Evolutionary conservation across 208 protist species (phyloP), one percentile per base, ranked within the genome.

Genomic region (Pavlovales sp.): DNA sequence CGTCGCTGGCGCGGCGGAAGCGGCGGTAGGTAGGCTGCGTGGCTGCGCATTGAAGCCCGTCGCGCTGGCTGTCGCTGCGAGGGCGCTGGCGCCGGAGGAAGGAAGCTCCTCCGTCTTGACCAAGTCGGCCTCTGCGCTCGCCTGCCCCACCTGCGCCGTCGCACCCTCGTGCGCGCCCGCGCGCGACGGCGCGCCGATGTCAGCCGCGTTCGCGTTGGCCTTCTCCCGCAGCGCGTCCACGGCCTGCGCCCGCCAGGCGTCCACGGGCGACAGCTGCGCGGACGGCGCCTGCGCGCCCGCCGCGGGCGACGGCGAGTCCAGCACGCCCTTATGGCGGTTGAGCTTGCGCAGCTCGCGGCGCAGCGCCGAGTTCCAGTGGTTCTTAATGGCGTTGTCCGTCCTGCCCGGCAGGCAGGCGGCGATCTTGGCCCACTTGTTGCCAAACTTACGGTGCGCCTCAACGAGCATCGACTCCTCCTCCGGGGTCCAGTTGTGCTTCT

Each of bases 381-480:
- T 84, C 32, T 90, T 90, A 46, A 90, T 90, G 4, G 78, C 78
- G 79, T 90, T 90, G 79, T 90, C 88, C 22, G 88, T 90, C 7
- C 88, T 80, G 0, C 88, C 88, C 8, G 88, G 88, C 36, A 90
- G 66, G 10, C 11, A 14, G 67, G 90, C 57, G 32, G 88, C 88
- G 37, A 90, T 90, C 75, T 90, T 85, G 5, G 88, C 79, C 88
- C 88, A 90, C 44, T 85, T 30, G 44, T 84, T 90, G 34, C 88
- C 88, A 32, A 83, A 39, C 79, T 36, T 34, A 2, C 79, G 28
- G 66, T 91, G 89, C 83, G 80, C 79, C 14, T 87, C 83, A 37
- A 87, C 28, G 34, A 90, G 79, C 20, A 86, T 84, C 10, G 44
- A 11, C 7, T 90, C 88, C 78, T 90, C 88, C 88, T 86, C 75